Evolutionary conservation across 306 rosid genomes (phyloP), one percentile per base, ranked within the genome.

Genomic region (Cucumis hystrix): DNA sequence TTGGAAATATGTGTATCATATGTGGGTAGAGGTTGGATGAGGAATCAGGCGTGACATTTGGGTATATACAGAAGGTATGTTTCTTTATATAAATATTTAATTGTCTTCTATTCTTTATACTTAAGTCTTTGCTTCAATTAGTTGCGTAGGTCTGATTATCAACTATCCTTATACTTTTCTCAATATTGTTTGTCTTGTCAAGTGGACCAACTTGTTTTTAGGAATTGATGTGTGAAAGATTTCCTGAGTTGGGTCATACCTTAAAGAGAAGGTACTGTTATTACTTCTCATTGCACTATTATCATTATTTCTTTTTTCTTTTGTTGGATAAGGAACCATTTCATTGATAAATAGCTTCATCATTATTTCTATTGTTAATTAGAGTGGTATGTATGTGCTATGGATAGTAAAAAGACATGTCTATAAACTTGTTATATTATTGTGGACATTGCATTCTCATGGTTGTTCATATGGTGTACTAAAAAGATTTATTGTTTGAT

Each of bases 21-120:
- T 93, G 97, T 83, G 98, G 98, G 51, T 85, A 91, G 74, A 85
- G 83, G 83, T 64, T 93, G 85, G 87, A 83, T 66, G 91, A 78
- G 37, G 89, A 91, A 69, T 83, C 91, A 80, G 97, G 96, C 20
- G 92, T 90, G 78, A 86, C 91, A 21, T 85, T 93, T 84, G 93
- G 92, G 41, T 92, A 92, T 84, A 91, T 91, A 82, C 97, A 89
- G 51, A 91, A 91, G 93, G 97, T 95, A 87, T 57, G 41, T 55
- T 64, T 78, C 37, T 56, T 25, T 76, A 8, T 49, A 23, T 70
- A 51, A 40, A 41, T 68, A 51, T 49, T 14, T 47, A 4, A 47
- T 68, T 18, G 9, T 17, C 25, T 65, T 40, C 52, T 40, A 11
- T 67, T 40, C 74, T 67, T 67, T 67, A n/a, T n/a, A n/a, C n/a